Evolutionary conservation across 208 protist genomes (phyloP).

Genomic region (Borovskyia barvae): DNA sequence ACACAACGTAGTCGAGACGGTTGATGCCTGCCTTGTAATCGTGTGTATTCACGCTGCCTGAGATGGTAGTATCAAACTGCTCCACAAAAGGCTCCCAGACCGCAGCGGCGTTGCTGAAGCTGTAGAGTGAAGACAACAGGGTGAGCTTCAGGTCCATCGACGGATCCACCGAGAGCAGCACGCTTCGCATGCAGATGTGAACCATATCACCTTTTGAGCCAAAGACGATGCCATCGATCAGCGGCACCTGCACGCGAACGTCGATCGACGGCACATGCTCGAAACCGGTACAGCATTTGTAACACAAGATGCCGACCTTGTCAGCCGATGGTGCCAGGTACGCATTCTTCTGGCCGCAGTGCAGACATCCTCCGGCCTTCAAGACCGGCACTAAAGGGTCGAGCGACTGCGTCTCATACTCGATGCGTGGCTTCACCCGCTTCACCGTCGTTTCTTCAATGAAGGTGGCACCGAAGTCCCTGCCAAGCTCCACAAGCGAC

Average conservation of each 20-base stretch:
- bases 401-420: constrained; percentile 51
- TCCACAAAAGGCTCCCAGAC: constrained; percentile 89
- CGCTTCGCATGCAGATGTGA: constrained; percentile 41
- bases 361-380: constrained; percentile 51
- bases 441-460: constrained; percentile 48
- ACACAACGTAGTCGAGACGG: constrained; percentile 73
- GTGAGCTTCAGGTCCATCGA: constrained; percentile 54
- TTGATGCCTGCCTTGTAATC: constrained; percentile 58
- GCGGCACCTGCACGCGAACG: constrained; percentile 57
- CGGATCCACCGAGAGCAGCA: constrained; percentile 39
- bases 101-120: constrained; percentile 66
- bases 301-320: constrained; percentile 62
- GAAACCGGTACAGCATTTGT: constrained; percentile 79
- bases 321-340: constrained; percentile 28
- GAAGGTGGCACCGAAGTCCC: constrained; percentile 66
- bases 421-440: constrained; percentile 44
- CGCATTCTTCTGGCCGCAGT: constrained; percentile 43
- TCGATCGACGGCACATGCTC: constrained; percentile 53
- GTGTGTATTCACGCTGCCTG: constrained; percentile 51
- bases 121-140: constrained; percentile 49
- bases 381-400: constrained; percentile 39
- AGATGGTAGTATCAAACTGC: constrained; percentile 40
- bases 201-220: constrained; percentile 53
- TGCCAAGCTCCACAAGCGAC: constrained; percentile 62
- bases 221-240: constrained; percentile 64